Base-by-base conservation (phyloP, 192 early-diverging fungal species). In the Jimgerdemannia flammicorona region DNA sequence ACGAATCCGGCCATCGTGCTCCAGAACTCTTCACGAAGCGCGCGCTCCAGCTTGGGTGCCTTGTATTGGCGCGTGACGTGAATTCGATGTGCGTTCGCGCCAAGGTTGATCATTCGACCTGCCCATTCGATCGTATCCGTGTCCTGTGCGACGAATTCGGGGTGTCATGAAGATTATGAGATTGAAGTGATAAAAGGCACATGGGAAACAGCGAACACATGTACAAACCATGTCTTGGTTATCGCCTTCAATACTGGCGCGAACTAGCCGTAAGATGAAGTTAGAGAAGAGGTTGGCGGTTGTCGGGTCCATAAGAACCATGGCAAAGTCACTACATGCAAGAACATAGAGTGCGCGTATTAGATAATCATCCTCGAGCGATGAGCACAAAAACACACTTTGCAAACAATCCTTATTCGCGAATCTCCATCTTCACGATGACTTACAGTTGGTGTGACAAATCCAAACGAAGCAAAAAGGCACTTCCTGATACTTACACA, bases 281-380 rank as follows among this genome's bases (percentile, higher is more conserved):
- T 76, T 76, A 14, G 88, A 83, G 44, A 89, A 79, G 71, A 87
- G 83, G 19, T 89, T 84, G 59, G 83, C 81, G 3, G 86, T 84
- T 66, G 83, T 79, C 3, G 86, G 84, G 44, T 87, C 85, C 70
- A 86, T 87, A 71, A 89, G 67, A 19, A 89, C 81, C 84, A 89
- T 86, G 41, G 85, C 88, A 68, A 86, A 85, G 67, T 89, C 88
- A 43, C 88, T 88, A 75, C 7, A 64, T 4, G 67, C 29, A 77
- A 72, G 42, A 64, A 6, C 68, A 6, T 40, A 40, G 19, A 18
- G 6, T 9, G 19, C 19, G 19, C 6, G 67, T 68, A 68, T 41
- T n/a, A 43, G 6, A 69, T 40, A 41, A 4, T 41, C 0, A 20
- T 71, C 20, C 19, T 71, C 29, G 4, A 29, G 29, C 29, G 29